phyloP scores from a whole-genome alignment of 192 early-diverging fungal species.

The Coemansia sp. region DNA sequence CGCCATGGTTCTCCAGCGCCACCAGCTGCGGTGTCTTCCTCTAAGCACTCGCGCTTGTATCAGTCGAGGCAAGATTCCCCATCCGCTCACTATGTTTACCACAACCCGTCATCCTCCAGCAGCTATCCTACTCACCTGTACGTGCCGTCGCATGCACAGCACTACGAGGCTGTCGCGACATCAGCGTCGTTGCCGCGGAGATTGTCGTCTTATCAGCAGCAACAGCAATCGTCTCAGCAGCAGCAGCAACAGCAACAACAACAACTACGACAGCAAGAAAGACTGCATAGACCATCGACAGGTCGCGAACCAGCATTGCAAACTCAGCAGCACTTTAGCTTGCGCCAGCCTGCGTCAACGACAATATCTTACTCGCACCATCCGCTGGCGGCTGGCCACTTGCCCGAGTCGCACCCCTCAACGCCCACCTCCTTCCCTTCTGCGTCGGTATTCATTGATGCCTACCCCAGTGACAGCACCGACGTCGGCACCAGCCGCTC shows the following conservation, averaged over 20 bases:
- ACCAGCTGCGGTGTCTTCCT: neutral
- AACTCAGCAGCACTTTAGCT: neutral
- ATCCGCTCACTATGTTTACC: neutral
- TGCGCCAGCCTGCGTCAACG: neutral
- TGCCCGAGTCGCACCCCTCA: constrained; percentile 6
- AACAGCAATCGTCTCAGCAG: neutral
- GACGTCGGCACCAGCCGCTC: neutral
- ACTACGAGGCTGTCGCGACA: neutral
- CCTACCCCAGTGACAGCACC: neutral
- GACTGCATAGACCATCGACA: neutral
- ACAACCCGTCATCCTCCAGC: neutral
- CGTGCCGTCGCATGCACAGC: neutral
- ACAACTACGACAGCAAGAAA: neutral
- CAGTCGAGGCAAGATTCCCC: neutral
- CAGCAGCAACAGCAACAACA: neutral
- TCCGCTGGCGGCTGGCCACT: constrained; percentile 5
- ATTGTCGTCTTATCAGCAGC: neutral
- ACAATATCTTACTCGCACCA: neutral
- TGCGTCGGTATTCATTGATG: neutral
- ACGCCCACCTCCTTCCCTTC: neutral
- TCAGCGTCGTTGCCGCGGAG: neutral
- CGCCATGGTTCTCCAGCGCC: no score
- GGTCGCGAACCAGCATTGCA: neutral
- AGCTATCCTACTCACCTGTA: neutral
- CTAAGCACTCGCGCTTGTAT: neutral